Conservation (phyloP, 306 rosid species). For the Inga laurina region DNA sequence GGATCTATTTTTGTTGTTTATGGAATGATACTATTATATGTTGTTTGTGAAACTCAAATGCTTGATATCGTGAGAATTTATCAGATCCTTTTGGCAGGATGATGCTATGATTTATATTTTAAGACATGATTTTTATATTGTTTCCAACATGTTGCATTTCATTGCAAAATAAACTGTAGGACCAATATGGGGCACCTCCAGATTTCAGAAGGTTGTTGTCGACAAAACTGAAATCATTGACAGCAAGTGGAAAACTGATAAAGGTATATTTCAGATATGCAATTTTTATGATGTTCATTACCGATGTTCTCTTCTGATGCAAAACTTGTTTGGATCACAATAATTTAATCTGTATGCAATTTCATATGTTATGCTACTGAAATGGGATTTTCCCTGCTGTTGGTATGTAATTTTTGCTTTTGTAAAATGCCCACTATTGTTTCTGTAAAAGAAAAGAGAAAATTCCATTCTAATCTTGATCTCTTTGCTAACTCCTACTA, state of each 20-base stretch:
- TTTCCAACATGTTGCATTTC: conserved; percentile 33
- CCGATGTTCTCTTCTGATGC: conserved; percentile 11
- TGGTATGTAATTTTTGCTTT: not conserved
- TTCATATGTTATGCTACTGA: not conserved
- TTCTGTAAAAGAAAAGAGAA: not conserved
- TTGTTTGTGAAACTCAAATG: conserved; percentile 5
- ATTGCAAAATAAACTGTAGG: conserved; percentile 49
- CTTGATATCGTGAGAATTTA: not conserved
- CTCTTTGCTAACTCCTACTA: not conserved
- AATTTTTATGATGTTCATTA: conserved; percentile 20
- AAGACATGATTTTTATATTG: not conserved
- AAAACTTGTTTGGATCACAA: conserved; percentile 2
- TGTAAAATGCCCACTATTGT: not conserved
- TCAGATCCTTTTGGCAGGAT: conserved; percentile 7
- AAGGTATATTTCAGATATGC: conserved; percentile 56
- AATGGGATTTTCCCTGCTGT: not conserved
- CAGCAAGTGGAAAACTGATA: conserved; percentile 73
- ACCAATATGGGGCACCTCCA: conserved; percentile 83
- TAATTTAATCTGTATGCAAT: not conserved
- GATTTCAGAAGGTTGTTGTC: conserved; percentile 83
- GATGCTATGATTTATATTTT: not conserved
- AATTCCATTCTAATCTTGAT: not conserved
- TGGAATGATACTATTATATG: conserved; percentile 8
- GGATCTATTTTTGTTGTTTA: not conserved
- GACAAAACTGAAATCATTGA: conserved; percentile 71